Conservation (phyloP, 495 filamentous ascomycete genomes). For the Neurospora sublineolata region DNA sequence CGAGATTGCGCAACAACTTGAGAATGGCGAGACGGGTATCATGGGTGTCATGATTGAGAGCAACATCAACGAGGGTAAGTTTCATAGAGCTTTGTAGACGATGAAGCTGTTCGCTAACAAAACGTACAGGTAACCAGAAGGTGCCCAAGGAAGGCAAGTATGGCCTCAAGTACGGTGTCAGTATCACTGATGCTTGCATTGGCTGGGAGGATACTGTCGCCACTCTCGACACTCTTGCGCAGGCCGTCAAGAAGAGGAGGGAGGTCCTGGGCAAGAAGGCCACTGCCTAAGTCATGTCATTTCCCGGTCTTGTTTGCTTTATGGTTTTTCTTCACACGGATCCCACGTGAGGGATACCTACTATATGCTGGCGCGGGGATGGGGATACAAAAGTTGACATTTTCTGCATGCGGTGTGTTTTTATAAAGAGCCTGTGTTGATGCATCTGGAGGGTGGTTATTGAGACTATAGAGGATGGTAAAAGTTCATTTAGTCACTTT, state of each 20-base stretch:
- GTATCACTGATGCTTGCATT: slow-evolving; percentile 97
- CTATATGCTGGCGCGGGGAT: neutral
- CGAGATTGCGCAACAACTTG: slow-evolving; percentile 71
- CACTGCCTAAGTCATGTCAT: neutral
- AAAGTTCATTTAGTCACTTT: neutral
- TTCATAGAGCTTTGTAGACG: neutral
- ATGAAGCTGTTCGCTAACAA: slow-evolving; percentile 8
- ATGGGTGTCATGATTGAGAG: slow-evolving; percentile 99
- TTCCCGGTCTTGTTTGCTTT: neutral
- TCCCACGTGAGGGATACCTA: neutral
- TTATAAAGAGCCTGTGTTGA: neutral
- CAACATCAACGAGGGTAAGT: slow-evolving; percentile 79
- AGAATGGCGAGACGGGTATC: slow-evolving; percentile 71
- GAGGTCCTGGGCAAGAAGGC: slow-evolving; percentile 27
- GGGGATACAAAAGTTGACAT: neutral
- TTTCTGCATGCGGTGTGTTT: neutral
- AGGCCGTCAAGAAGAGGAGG: slow-evolving; percentile 62
- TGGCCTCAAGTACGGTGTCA: slow-evolving; percentile 87
- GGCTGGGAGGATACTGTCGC: slow-evolving; percentile 84
- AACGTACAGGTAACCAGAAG: slow-evolving; percentile 65
- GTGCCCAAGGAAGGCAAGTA: slow-evolving; percentile 80
- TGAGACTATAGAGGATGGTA: neutral
- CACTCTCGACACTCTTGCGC: slow-evolving; percentile 67
- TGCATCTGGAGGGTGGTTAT: neutral
- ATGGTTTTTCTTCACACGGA: neutral